phyloP scores from a whole-genome alignment of 805 yeast genomes.

The Wickerhamomyces strasburgensis region DNA sequence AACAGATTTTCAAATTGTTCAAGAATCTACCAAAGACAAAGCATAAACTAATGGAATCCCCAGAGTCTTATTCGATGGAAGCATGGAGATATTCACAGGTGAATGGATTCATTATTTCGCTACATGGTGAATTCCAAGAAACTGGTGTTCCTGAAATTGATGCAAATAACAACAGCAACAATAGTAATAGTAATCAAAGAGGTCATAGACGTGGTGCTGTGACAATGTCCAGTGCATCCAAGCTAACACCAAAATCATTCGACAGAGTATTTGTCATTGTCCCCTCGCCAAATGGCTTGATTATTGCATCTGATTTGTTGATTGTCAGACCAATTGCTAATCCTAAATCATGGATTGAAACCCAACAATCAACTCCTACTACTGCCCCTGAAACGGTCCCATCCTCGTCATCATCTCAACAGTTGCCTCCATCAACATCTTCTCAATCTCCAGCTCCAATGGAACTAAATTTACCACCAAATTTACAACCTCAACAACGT shows the following conservation, averaged over 20 bases:
- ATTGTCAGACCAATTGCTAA: slow-evolving; percentile 59
- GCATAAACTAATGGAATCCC: slow-evolving; percentile 61
- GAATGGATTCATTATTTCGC: slow-evolving; percentile 67
- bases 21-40: slow-evolving; percentile 69
- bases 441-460: slow-evolving; percentile 15
- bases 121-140: slow-evolving; percentile 87
- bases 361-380: slow-evolving; percentile 1
- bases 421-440: slow-evolving; percentile 8
- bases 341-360: slow-evolving; percentile 48
- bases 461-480: slow-evolving; percentile 14
- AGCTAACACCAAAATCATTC: slow-evolving; percentile 64
- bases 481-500: slow-evolving; percentile 48
- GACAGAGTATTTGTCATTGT: slow-evolving; percentile 81
- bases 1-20: slow-evolving; percentile 57
- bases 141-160: slow-evolving; percentile 45
- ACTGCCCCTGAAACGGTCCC: slow-evolving; percentile 3
- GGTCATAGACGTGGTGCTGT: slow-evolving; percentile 26
- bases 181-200: slow-evolving; percentile 19
- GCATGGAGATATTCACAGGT: slow-evolving; percentile 66
- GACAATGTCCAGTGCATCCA: slow-evolving; percentile 24
- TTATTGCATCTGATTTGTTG: slow-evolving; percentile 85
- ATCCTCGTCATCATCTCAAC: slow-evolving; percentile 16
- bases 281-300: slow-evolving; percentile 61
- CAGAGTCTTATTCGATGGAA: slow-evolving; percentile 71
- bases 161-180: slow-evolving; percentile 17